phyloP scores from a whole-genome alignment of 2,329 filamentous ascomycete genomes.

The Zelopaecilomyces penicillatus region DNA sequence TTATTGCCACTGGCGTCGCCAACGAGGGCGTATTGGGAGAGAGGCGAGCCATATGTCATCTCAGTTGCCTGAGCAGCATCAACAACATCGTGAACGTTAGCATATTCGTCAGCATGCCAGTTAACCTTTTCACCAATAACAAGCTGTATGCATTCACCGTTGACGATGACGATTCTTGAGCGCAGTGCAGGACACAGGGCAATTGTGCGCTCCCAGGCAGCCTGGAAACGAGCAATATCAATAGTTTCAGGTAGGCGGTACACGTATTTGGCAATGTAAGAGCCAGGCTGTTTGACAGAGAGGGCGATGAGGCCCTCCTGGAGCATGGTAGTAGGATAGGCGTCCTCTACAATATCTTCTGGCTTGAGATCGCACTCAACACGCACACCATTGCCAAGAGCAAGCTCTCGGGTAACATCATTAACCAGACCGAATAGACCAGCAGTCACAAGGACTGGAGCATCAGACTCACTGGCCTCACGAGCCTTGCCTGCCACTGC shows the following conservation, averaged over 20 bases:
- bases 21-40: background rate
- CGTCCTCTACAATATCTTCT: constrained; percentile 6
- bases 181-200: constrained; percentile 3
- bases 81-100: background rate
- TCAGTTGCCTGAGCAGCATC: background rate
- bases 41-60: constrained; percentile 5
- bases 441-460: background rate
- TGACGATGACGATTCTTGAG: constrained; percentile 8
- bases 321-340: constrained; percentile 9
- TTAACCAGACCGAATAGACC: constrained; percentile 1
- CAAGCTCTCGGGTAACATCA: background rate
- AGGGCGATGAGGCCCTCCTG: constrained; percentile 12
- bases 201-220: constrained; percentile 9
- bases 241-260: background rate
- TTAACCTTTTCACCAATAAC: background rate
- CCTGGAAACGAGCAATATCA: constrained; percentile 1
- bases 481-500: constrained; percentile 7
- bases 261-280: constrained; percentile 6
- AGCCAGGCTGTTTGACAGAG: constrained; percentile 7
- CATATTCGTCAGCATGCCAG: background rate
- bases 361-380: background rate
- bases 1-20: background rate
- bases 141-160: background rate
- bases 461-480: background rate
- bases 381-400: background rate